Conservation (phyloP, 441 rosid genomes). For the Populus hybrid region DNA sequence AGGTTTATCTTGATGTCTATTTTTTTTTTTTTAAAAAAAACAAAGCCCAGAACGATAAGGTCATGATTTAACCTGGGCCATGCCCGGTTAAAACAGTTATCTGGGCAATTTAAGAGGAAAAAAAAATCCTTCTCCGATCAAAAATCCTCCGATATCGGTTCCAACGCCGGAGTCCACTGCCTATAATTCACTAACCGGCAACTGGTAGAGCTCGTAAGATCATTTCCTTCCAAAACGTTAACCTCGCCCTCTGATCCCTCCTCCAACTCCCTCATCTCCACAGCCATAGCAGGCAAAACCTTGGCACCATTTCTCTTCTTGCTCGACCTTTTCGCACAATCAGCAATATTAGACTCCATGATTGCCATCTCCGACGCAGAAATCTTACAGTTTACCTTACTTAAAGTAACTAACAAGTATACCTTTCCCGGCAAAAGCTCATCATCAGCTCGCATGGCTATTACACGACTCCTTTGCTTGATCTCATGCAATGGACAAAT, state of each 20-base stretch:
- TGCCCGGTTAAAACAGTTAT: neutral
- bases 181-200: conserved; percentile 14
- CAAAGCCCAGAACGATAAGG: neutral
- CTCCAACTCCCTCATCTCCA: neutral
- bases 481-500: conserved; percentile 24
- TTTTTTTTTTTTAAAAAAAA: too few species aligned
- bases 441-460: conserved; percentile 42
- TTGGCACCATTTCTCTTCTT: conserved; percentile 18
- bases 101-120: neutral
- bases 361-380: conserved; percentile 26
- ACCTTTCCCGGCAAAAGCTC: conserved; percentile 31
- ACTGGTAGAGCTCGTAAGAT: conserved; percentile 1
- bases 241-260: conserved; percentile 1
- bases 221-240: neutral
- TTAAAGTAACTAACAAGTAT: conserved; percentile 27
- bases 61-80: neutral
- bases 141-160: conserved; percentile 35
- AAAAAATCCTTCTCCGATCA: neutral
- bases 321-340: conserved; percentile 1
- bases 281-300: conserved; percentile 23
- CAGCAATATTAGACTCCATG: conserved; percentile 15
- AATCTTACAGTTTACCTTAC: conserved; percentile 26
- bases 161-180: conserved; percentile 40
- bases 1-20: neutral
- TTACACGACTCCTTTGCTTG: conserved; percentile 19